Evolutionary conservation across 2,329 filamentous ascomycete genomes (phyloP).

Genomic region (Aspergillus ustus): DNA sequence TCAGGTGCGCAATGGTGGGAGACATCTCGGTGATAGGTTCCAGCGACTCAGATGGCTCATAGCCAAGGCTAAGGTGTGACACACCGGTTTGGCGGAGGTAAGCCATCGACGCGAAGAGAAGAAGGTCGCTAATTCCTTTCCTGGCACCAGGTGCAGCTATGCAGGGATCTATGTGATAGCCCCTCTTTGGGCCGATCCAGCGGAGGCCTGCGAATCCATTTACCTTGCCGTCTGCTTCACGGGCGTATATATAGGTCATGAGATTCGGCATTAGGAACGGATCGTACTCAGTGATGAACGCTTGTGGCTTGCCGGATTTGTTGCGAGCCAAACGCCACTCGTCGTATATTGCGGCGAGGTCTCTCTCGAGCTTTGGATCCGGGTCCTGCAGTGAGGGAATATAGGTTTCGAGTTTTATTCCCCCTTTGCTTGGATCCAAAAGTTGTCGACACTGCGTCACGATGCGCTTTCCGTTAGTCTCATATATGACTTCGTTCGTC

Average conservation of each 20-base stretch:
- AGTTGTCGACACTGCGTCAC: slow-evolving; percentile 43
- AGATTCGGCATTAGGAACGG: slow-evolving; percentile 43
- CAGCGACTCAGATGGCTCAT: slow-evolving; percentile 41
- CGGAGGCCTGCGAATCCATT: slow-evolving; percentile 48
- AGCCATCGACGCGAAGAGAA: slow-evolving; percentile 45
- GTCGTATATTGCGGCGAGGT: slow-evolving; percentile 43
- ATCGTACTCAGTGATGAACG: slow-evolving; percentile 49
- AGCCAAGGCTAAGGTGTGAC: slow-evolving; percentile 45
- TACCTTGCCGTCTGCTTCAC: slow-evolving; percentile 30
- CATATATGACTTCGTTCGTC: slow-evolving; percentile 44
- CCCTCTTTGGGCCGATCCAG: slow-evolving; percentile 39
- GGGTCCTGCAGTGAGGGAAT: slow-evolving; percentile 34
- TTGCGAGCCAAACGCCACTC: slow-evolving; percentile 45
- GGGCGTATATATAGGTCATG: slow-evolving; percentile 49
- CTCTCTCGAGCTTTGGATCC: slow-evolving; percentile 35
- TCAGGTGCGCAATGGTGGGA: slow-evolving; percentile 31
- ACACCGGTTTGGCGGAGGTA: slow-evolving; percentile 38
- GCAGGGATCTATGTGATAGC: slow-evolving; percentile 50
- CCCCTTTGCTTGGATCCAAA: slow-evolving; percentile 39
- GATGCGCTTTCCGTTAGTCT: slow-evolving; percentile 43
- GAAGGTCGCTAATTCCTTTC: slow-evolving; percentile 45
- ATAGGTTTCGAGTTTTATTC: slow-evolving; percentile 42
- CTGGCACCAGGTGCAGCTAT: slow-evolving; percentile 40
- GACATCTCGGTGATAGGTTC: slow-evolving; percentile 41
- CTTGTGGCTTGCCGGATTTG: slow-evolving; percentile 30